Base-by-base conservation (phyloP, 257 asterid species). In the Penstemon newberryi region DNA sequence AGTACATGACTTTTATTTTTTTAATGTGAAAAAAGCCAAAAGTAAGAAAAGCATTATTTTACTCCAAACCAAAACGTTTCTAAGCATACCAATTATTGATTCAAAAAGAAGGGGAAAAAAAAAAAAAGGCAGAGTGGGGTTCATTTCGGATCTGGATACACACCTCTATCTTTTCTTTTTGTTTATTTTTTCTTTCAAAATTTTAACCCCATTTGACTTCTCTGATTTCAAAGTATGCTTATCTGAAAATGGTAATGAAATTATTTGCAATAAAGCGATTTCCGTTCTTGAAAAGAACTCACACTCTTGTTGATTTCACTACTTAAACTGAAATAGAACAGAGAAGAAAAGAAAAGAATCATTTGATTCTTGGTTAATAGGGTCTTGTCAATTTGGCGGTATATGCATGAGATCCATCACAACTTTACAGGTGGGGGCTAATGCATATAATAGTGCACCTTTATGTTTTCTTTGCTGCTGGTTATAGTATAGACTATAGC, bases 371-470 rank as follows among this genome's bases (percentile, higher is more conserved):
- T 63, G 75, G 79, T 68, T 69, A 58, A 71, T 77, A 77, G 78
- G 60, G 85, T 64, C 78, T 64, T 62, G 63, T 78, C 85, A 71
- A 12, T 60, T 63, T 25, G 33, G 33, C 33, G 33, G 73, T 84
- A 73, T 79, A 25, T 87, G 90, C 81, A 75, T 74, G 76, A 68
- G 79, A 71, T 77, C 80, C 81, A 79, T 79, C 82, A 83, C 81
- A 74, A 64, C 73, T 76, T 75, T 71, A 65, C 60, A 69, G 61
- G 69, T 72, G 81, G 80, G 87, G 78, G 67, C 53, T 25, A 25
- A 25, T 66, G 53, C 76, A 25, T 25, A 71, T 68, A 88, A 73
- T 80, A 25, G 33, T 25, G 33, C 33, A 25, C 33, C 52, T 72
- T 73, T 25, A 51, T 65, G 67, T 42, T 25, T 69, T 72, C 55